Percentiles rank a stretch among this genome's conserved stretches.
phyloP scores from a whole-genome alignment of 495 filamentous ascomycete genomes.

The Annulohypoxylon maeteangense region DNA sequence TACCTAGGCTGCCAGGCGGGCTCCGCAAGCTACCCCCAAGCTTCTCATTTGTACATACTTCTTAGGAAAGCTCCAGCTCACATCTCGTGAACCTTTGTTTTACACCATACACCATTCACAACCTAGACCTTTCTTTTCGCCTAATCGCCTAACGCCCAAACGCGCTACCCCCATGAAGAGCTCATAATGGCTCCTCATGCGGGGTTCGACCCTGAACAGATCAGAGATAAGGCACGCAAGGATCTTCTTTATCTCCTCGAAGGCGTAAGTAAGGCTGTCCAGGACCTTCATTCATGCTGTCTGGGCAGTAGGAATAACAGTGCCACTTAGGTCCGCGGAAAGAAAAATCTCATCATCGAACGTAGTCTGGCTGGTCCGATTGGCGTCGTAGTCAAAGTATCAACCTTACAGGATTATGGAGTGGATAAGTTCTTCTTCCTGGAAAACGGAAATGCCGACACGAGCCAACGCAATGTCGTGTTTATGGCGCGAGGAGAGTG shows the following conservation, averaged over 20 bases:
- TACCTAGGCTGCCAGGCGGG: neutral
- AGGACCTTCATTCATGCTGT: constrained; percentile 1
- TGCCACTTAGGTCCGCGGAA: constrained; percentile 82
- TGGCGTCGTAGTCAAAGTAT: constrained; percentile 92
- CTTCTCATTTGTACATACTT: constrained; percentile 12
- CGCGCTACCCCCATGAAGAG: constrained; percentile 57
- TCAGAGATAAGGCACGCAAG: constrained; percentile 83
- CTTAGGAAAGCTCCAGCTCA: constrained; percentile 18
- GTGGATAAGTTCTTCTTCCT: constrained; percentile 96
- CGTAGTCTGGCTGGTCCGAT: constrained; percentile 88
- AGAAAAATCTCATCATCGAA: constrained; percentile 97
- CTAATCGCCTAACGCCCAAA: constrained; percentile 21
- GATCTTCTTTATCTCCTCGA: constrained; percentile 88
- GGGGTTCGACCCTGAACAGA: constrained; percentile 81
- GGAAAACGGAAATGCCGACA: constrained; percentile 91
- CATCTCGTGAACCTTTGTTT: constrained; percentile 12
- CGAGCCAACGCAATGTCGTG: constrained; percentile 92
- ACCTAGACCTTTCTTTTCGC: constrained; percentile 12
- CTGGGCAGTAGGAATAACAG: constrained; percentile 47
- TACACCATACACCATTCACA: constrained; percentile 3
- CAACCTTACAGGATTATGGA: constrained; percentile 83
- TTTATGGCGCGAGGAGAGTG: constrained; percentile 92
- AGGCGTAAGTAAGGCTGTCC: constrained; percentile 77
- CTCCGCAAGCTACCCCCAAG: constrained; percentile 21
- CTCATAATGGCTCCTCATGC: constrained; percentile 72